Percentiles rank a stretch among this genome's conserved stretches.
Evolutionary conservation across 2,329 filamentous ascomycete genomes (phyloP).

Genomic region (Rasamsonia emersonii): DNA sequence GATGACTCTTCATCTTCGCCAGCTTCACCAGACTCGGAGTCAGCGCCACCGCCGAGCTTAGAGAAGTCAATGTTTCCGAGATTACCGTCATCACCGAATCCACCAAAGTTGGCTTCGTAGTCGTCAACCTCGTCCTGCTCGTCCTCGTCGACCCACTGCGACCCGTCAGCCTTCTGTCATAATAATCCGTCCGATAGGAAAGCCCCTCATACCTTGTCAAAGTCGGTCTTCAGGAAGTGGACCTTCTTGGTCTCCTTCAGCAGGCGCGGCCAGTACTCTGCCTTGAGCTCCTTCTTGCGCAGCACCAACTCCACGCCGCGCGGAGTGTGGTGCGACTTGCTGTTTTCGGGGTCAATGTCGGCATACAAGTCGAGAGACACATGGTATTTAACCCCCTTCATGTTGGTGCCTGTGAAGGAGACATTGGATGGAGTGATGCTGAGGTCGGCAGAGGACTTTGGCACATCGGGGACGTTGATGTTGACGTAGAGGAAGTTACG

Average conservation of each 20-base stretch:
- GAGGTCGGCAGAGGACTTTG: constrained; percentile 66
- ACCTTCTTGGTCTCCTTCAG: constrained; percentile 83
- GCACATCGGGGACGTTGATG: constrained; percentile 79
- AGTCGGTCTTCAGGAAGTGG: constrained; percentile 97
- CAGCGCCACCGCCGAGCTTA: constrained; percentile 63
- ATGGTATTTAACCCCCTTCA: constrained; percentile 78
- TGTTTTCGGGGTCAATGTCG: constrained; percentile 79
- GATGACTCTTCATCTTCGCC: constrained; percentile 37
- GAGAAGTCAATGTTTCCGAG: constrained; percentile 90
- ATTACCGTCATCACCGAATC: constrained; percentile 52
- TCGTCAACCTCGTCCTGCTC: constrained; percentile 94
- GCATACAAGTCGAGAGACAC: constrained; percentile 80
- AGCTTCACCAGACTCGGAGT: constrained; percentile 25
- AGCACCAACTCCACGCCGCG: constrained; percentile 86
- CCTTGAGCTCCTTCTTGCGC: constrained; percentile 92
- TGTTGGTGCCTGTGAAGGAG: constrained; percentile 74
- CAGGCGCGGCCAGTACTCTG: constrained; percentile 92
- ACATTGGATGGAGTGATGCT: constrained; percentile 71
- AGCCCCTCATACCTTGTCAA: constrained; percentile 65
- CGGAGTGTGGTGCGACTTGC: constrained; percentile 78
- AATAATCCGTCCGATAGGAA: constrained; percentile 1
- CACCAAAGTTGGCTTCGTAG: constrained; percentile 45
- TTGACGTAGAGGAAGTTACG: constrained; percentile 96
- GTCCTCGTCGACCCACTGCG: constrained; percentile 88
- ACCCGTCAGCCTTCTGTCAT: constrained; percentile 11